These are phyloP conservation scores for Rubia tinctorum DNA, from an alignment of 305 asterid genomes.

Conservation along the genomic window DNA sequence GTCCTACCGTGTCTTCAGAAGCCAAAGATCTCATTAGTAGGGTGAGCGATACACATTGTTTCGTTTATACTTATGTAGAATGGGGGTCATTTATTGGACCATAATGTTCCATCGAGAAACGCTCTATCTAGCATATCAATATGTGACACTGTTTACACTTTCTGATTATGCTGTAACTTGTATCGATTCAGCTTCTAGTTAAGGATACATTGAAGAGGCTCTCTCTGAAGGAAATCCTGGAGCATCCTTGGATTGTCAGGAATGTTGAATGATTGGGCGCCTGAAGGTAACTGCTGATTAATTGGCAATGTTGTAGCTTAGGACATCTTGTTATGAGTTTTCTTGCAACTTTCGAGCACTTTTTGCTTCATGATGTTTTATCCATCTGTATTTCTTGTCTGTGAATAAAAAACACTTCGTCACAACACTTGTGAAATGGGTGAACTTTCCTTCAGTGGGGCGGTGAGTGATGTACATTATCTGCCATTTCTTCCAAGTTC, in stretches of 20 bases:
- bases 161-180: slow-evolving; percentile 11
- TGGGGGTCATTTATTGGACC: too few relatives aligned
- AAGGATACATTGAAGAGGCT: slow-evolving; percentile 86
- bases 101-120: too few relatives aligned
- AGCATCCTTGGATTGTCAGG: slow-evolving; percentile 78
- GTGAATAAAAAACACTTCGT: not conserved
- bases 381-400: not conserved
- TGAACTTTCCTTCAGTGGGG: too few relatives aligned
- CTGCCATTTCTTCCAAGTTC: too few relatives aligned
- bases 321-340: not conserved
- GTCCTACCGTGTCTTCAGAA: slow-evolving; percentile 50
- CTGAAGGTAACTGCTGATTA: slow-evolving; percentile 17
- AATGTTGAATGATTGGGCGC: slow-evolving; percentile 46
- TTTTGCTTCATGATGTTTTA: not conserved
- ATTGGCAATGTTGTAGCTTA: not conserved
- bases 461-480: too few relatives aligned
- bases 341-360: not conserved
- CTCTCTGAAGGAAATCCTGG: slow-evolving; percentile 65
- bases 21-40: slow-evolving; percentile 75
- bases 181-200: slow-evolving; percentile 75
- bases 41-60: slow-evolving; percentile 31
- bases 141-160: not conserved
- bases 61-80: too few relatives aligned
- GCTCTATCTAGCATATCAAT: not conserved
- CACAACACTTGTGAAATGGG: not conserved